A percentile compares a stretch with the other conserved stretches of the same genome.
Evolutionary conservation across 345 rosid species (phyloP).

Genomic region (Arabidopsis suecica): DNA sequence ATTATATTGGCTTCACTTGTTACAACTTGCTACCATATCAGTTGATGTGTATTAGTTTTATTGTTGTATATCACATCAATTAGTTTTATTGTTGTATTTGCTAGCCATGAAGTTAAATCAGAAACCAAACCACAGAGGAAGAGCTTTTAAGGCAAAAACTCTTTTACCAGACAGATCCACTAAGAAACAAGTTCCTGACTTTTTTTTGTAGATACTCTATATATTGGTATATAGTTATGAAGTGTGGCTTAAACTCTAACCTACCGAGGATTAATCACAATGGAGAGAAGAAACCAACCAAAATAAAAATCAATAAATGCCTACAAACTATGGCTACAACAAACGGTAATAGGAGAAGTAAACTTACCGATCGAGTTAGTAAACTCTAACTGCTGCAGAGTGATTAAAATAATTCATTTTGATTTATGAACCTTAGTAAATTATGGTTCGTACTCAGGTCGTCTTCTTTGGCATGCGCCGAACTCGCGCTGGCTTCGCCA

Average conservation of each 20-base stretch:
- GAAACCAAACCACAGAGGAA: too few species aligned
- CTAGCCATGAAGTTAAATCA: too few species aligned
- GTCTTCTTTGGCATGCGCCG: constrained; percentile 94
- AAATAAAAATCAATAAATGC: constrained; percentile 27
- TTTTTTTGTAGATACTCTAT: constrained; percentile 19
- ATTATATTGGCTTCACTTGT: too few species aligned
- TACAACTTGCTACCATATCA: too few species aligned
- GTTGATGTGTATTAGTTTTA: too few species aligned
- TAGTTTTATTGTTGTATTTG: too few species aligned
- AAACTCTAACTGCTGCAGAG: too few species aligned
- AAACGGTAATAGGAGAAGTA: constrained; percentile 2
- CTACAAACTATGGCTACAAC: constrained; percentile 34
- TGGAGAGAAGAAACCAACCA: constrained; percentile 24
- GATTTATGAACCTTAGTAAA: too few species aligned
- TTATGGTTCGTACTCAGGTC: constrained; percentile 55
- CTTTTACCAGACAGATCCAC: too few species aligned
- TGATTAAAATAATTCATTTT: too few species aligned
- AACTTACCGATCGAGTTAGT: constrained; percentile 14
- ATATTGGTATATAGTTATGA: neutral
- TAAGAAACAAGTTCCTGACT: neutral
- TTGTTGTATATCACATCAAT: too few species aligned
- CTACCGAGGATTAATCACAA: constrained; percentile 40
- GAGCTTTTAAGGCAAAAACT: too few species aligned
- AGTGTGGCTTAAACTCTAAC: constrained; percentile 32
- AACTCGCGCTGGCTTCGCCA: constrained; percentile 76